A percentile compares a stretch with the other conserved stretches of the same genome.
Conservation (phyloP, 331 rosid genomes). For the Acacia concinna region DNA sequence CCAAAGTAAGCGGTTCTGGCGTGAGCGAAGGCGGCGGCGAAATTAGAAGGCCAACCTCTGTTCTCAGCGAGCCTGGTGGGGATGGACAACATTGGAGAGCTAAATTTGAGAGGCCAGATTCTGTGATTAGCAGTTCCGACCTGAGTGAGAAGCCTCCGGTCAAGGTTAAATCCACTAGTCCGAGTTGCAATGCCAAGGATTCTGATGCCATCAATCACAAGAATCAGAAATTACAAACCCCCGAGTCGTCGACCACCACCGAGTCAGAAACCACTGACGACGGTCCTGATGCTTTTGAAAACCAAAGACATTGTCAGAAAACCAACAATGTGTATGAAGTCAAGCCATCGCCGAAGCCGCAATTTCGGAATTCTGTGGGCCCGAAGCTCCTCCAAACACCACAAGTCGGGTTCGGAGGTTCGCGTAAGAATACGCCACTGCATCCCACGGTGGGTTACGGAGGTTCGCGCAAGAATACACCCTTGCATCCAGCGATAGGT, state of each 20-base stretch:
- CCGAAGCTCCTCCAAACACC: neutral
- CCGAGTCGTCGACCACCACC: neutral
- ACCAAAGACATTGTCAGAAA: neutral
- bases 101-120: conserved; percentile 6
- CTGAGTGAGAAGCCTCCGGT: neutral
- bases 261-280: neutral
- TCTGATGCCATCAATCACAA: neutral
- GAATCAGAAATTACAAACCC: neutral
- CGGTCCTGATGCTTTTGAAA: neutral
- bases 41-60: conserved; percentile 28
- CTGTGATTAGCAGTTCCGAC: conserved; percentile 27
- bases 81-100: neutral
- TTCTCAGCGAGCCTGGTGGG: conserved; percentile 29
- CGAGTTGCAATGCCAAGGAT: neutral
- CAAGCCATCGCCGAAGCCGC: conserved; percentile 26
- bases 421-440: neutral
- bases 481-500: neutral
- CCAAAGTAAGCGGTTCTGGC: conserved; percentile 34
- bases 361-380: conserved; percentile 10
- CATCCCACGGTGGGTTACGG: neutral
- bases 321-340: conserved; percentile 17
- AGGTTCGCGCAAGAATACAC: neutral
- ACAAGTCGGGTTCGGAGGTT: neutral
- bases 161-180: conserved; percentile 24
- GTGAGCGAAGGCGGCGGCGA: neutral